A percentile compares a stretch with the other conserved stretches of the same genome.
Conservation (phyloP, 257 asterid species). For the Agastache rugosa region DNA sequence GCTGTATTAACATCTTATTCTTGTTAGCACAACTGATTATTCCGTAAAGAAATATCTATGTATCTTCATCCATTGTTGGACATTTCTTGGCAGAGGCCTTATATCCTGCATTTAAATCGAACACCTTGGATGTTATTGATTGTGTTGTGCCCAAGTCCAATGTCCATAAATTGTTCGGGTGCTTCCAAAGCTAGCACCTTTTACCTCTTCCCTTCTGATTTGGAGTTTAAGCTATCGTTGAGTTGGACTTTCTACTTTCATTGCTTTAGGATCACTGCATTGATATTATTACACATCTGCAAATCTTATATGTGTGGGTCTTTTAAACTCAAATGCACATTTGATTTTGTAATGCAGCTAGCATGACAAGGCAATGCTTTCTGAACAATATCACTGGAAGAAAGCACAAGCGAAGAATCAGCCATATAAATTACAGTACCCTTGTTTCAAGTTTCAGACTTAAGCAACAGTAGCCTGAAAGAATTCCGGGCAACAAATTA, state of each 20-base stretch:
- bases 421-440: slow-evolving; percentile 76
- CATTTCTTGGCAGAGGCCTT: neutral
- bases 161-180: neutral
- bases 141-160: slow-evolving; percentile 5
- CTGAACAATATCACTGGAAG: slow-evolving; percentile 96
- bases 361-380: slow-evolving; percentile 93
- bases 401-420: slow-evolving; percentile 71
- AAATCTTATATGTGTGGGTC: neutral
- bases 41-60: neutral
- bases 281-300: neutral
- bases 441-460: slow-evolving; percentile 14
- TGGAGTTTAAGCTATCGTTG: slow-evolving; percentile 26
- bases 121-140: slow-evolving; percentile 3
- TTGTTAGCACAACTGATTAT: slow-evolving; percentile 6
- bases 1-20: neutral
- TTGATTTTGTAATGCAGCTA: slow-evolving; percentile 58
- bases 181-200: slow-evolving; percentile 10
- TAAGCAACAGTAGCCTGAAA: neutral
- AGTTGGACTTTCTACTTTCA: slow-evolving; percentile 1
- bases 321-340: slow-evolving; percentile 6
- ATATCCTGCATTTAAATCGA: slow-evolving; percentile 3
- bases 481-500: neutral
- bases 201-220: neutral
- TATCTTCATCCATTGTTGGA: neutral
- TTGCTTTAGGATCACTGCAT: slow-evolving; percentile 9